A percentile compares a stretch with the other conserved stretches of the same genome.
Evolutionary conservation across 2,329 filamentous ascomycete genomes (phyloP).

Genomic region (Hypoxylon rubiginosum): DNA sequence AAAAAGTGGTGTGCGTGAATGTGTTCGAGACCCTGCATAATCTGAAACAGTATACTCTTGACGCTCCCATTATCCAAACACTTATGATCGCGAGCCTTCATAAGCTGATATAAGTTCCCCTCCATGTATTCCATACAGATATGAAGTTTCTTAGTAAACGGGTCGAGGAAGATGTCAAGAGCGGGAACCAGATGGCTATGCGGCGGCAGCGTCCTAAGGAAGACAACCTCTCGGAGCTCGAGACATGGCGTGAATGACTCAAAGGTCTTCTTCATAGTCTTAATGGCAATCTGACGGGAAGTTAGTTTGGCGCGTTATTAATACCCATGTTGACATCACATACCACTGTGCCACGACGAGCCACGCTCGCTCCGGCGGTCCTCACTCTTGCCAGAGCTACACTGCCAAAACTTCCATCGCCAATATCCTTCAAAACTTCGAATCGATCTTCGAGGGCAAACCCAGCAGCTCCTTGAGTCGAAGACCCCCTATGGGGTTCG

Average conservation of each 20-base stretch:
- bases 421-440: conserved; percentile 97
- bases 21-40: conserved; percentile 94
- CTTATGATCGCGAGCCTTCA: conserved; percentile 98
- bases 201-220: conserved; percentile 86
- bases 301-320: conserved; percentile 22
- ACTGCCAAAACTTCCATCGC: conserved; percentile 98
- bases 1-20: conserved; percentile 98
- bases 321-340: conserved; percentile 54
- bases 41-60: conserved; percentile 98
- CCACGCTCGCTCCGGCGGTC: conserved; percentile 88
- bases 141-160: conserved; percentile 94
- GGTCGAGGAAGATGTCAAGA: conserved; percentile 97
- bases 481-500: conserved; percentile 78
- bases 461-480: conserved; percentile 61
- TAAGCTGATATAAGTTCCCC: conserved; percentile 97
- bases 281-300: conserved; percentile 86
- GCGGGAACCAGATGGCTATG: conserved; percentile 97
- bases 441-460: conserved; percentile 91
- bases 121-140: conserved; percentile 99
- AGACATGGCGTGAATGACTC: conserved; percentile 91
- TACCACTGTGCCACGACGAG: conserved; percentile 93
- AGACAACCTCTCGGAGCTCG: conserved; percentile 96
- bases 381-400: conserved; percentile 92
- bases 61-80: conserved; percentile 89
- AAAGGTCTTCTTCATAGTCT: conserved; percentile 99